Percentiles rank a stretch among this genome's conserved stretches.
These are phyloP conservation scores for Ogataea ramenticola DNA, from an alignment of 805 yeast genomes.

Conservation along the genomic window DNA sequence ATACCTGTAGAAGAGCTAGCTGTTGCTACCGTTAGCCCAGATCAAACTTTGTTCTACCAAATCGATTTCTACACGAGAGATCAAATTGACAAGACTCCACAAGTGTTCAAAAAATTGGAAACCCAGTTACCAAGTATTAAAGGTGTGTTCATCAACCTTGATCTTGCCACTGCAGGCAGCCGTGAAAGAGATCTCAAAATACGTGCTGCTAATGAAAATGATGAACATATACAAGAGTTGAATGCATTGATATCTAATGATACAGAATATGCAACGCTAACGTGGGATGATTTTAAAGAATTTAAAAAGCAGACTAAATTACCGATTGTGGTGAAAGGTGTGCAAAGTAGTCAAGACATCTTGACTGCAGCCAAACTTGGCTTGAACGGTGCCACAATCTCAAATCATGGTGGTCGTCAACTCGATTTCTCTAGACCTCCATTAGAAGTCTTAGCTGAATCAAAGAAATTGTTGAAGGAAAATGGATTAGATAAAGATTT, in stretches of 20 bases:
- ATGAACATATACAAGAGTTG: slow-evolving; percentile 10
- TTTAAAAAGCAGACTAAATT: slow-evolving; percentile 44
- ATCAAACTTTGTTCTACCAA: slow-evolving; percentile 77
- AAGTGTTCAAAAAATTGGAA: slow-evolving; percentile 12
- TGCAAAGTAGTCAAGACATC: slow-evolving; percentile 58
- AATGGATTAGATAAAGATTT: slow-evolving; percentile 35
- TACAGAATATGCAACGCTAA: slow-evolving; percentile 18
- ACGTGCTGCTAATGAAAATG: slow-evolving; percentile 43
- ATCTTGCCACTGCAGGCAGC: slow-evolving; percentile 78
- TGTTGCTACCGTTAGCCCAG: slow-evolving; percentile 42
- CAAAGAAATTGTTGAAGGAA: slow-evolving; percentile 37
- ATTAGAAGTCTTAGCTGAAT: slow-evolving; percentile 50
- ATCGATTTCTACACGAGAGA: slow-evolving; percentile 57
- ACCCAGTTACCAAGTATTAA: slow-evolving; percentile 49
- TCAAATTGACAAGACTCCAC: slow-evolving; percentile 48
- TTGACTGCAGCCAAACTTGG: slow-evolving; percentile 48
- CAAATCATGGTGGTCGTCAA: slow-evolving; percentile 74
- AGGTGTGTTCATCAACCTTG: slow-evolving; percentile 79
- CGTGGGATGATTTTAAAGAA: slow-evolving; percentile 56
- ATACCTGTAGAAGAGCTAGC: slow-evolving; percentile 73
- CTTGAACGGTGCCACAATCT: slow-evolving; percentile 53
- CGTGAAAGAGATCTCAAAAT: slow-evolving; percentile 78
- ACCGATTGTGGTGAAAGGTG: slow-evolving; percentile 51
- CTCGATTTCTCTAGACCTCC: slow-evolving; percentile 57
- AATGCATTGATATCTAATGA: slow-evolving; percentile 8